Evolutionary conservation across 129 eudicot species (phyloP).

Genomic region (Chrysanthemum makinoi): DNA sequence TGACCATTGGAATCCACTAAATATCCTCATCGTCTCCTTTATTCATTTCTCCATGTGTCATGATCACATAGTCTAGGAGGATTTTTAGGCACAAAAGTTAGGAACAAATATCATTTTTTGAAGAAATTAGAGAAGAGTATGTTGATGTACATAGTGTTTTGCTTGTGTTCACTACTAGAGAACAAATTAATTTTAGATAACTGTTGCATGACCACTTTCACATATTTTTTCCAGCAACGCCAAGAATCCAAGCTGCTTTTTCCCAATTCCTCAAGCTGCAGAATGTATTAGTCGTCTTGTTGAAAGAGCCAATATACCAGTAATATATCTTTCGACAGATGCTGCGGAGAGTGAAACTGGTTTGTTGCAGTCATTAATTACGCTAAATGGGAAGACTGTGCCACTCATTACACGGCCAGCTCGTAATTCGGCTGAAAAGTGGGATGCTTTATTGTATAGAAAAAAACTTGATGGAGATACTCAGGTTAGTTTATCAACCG

Average conservation of each 20-base stretch:
- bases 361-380: slow-evolving; percentile 68
- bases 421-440: slow-evolving; percentile 85
- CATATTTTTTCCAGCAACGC: slow-evolving; percentile 63
- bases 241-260: slow-evolving; percentile 88
- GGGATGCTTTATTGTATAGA: slow-evolving; percentile 96
- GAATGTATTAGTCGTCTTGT: slow-evolving; percentile 77
- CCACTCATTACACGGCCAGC: slow-evolving; percentile 84
- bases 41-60: no score
- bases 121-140: background rate
- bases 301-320: slow-evolving; percentile 82
- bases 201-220: background rate
- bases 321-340: slow-evolving; percentile 95
- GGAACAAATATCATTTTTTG: no score
- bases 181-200: background rate
- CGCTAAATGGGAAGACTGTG: slow-evolving; percentile 67
- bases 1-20: no score
- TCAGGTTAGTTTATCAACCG: slow-evolving; percentile 50
- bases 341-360: slow-evolving; percentile 98
- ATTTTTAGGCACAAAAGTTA: no score
- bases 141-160: background rate
- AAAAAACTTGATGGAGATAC: slow-evolving; percentile 77
- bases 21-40: no score
- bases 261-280: slow-evolving; percentile 96
- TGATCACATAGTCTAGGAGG: no score
- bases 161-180: slow-evolving; percentile 3